A percentile compares a stretch with the other conserved stretches of the same genome.
These are phyloP conservation scores for Hanseniaspora nectarophila DNA, from an alignment of 805 yeast genomes.

Conservation along the genomic window DNA sequence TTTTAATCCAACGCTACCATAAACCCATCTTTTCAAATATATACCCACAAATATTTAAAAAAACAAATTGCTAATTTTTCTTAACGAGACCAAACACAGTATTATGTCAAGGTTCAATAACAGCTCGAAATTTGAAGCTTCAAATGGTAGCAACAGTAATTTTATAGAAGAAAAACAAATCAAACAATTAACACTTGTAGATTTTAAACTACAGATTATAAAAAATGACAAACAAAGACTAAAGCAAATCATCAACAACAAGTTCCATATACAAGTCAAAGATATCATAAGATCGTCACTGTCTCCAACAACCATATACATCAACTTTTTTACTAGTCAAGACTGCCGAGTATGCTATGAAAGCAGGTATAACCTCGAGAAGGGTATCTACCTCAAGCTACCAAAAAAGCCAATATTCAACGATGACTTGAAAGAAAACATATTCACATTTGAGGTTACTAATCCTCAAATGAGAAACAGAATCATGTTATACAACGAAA, in stretches of 20 bases:
- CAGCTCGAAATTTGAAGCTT: background rate
- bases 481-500: slow-evolving; percentile 3
- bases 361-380: background rate
- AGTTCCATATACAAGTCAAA: slow-evolving; percentile 2
- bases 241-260: slow-evolving; percentile 6
- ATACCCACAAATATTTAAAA: too few relatives aligned
- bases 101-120: background rate
- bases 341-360: slow-evolving; percentile 4
- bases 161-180: slow-evolving; percentile 10
- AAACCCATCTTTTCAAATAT: too few relatives aligned
- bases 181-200: slow-evolving; percentile 1
- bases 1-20: too few relatives aligned
- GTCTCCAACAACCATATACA: background rate
- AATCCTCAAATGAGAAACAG: slow-evolving; percentile 3
- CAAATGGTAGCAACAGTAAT: background rate
- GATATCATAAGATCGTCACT: slow-evolving; percentile 2
- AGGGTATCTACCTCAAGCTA: background rate
- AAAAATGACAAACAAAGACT: slow-evolving; percentile 1
- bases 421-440: background rate
- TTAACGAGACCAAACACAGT: too few relatives aligned
- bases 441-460: background rate
- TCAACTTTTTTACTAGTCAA: background rate
- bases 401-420: slow-evolving; percentile 1
- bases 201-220: background rate
- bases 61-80: too few relatives aligned